phyloP scores from a whole-genome alignment of 2,329 filamentous ascomycete genomes.

The Neofusicoccum laricinum region DNA sequence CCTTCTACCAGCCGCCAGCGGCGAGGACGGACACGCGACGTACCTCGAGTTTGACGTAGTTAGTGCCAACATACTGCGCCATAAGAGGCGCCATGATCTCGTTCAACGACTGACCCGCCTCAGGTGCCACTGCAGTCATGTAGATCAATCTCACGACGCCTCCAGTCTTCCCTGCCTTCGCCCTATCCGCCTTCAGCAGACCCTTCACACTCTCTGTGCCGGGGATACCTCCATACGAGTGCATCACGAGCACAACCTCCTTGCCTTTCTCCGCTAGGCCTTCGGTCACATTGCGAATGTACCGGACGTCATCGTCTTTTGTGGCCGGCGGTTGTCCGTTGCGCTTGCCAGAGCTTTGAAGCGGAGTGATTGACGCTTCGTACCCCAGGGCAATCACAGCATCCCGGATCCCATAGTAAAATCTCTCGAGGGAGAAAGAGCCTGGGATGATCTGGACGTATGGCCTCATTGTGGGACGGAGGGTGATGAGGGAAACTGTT shows the following conservation, averaged over 20 bases:
- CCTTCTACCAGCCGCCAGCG: too few species aligned
- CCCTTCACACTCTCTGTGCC: slow-evolving; percentile 29
- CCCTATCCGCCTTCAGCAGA: slow-evolving; percentile 26
- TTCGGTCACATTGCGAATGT: slow-evolving; percentile 24
- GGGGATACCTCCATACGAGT: slow-evolving; percentile 37
- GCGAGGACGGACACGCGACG: background rate
- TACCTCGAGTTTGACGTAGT: slow-evolving; percentile 2
- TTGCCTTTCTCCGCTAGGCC: slow-evolving; percentile 30
- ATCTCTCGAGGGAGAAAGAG: slow-evolving; percentile 22
- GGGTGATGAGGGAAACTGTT: too few species aligned
- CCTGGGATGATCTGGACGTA: slow-evolving; percentile 26
- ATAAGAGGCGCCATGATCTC: background rate
- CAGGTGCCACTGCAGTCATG: slow-evolving; percentile 6
- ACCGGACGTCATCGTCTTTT: slow-evolving; percentile 31
- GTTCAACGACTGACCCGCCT: background rate
- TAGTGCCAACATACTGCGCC: background rate
- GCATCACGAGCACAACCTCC: slow-evolving; percentile 31
- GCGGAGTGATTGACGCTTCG: slow-evolving; percentile 19
- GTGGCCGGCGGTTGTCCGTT: slow-evolving; percentile 16
- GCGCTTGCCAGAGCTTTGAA: slow-evolving; percentile 18
- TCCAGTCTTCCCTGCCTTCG: slow-evolving; percentile 28
- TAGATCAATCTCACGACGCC: slow-evolving; percentile 32
- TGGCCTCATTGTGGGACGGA: slow-evolving; percentile 16
- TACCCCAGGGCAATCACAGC: slow-evolving; percentile 20
- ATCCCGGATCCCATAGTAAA: slow-evolving; percentile 22